phyloP scores from a whole-genome alignment of 495 filamentous ascomycete species.

The Schizothecium vesticola region DNA sequence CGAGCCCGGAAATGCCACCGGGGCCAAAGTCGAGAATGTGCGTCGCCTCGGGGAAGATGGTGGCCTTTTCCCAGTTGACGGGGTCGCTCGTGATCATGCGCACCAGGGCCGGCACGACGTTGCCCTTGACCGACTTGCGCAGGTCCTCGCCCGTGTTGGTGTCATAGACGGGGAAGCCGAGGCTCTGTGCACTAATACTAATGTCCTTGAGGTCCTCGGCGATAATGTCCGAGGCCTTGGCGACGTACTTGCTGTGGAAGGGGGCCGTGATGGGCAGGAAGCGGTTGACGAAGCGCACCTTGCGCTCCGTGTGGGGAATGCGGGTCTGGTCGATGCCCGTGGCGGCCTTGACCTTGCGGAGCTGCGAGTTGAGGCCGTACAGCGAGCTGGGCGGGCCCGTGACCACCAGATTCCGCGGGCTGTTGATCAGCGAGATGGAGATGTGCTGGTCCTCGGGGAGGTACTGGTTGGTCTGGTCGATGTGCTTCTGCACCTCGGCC shows the following conservation, averaged over 20 bases:
- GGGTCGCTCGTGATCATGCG: slow-evolving; percentile 90
- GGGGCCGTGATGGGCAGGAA: slow-evolving; percentile 97
- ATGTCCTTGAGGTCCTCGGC: slow-evolving; percentile 82
- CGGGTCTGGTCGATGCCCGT: slow-evolving; percentile 95
- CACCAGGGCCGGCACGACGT: slow-evolving; percentile 74
- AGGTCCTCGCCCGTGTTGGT: slow-evolving; percentile 83
- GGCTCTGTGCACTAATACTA: slow-evolving; percentile 57
- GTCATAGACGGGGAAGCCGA: slow-evolving; percentile 79
- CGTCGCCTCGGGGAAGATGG: slow-evolving; percentile 78
- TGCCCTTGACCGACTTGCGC: slow-evolving; percentile 51
- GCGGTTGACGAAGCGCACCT: slow-evolving; percentile 92
- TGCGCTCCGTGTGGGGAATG: slow-evolving; percentile 89
- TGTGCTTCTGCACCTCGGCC: slow-evolving; percentile 83
- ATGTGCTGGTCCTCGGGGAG: slow-evolving; percentile 89
- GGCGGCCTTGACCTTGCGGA: slow-evolving; percentile 93
- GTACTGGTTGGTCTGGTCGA: slow-evolving; percentile 93
- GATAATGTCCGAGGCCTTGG: slow-evolving; percentile 70
- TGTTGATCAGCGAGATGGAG: slow-evolving; percentile 91
- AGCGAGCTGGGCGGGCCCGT: slow-evolving; percentile 93
- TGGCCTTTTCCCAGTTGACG: slow-evolving; percentile 93
- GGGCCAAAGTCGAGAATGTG: slow-evolving; percentile 96
- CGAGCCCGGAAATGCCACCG: slow-evolving; percentile 91
- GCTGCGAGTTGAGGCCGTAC: slow-evolving; percentile 87
- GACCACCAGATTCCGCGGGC: slow-evolving; percentile 92
- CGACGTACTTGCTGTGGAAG: slow-evolving; percentile 93